A percentile compares a stretch with the other conserved stretches of the same genome.
Evolutionary conservation across 495 filamentous ascomycete species (phyloP).

Genomic region (Penicillium angulare): DNA sequence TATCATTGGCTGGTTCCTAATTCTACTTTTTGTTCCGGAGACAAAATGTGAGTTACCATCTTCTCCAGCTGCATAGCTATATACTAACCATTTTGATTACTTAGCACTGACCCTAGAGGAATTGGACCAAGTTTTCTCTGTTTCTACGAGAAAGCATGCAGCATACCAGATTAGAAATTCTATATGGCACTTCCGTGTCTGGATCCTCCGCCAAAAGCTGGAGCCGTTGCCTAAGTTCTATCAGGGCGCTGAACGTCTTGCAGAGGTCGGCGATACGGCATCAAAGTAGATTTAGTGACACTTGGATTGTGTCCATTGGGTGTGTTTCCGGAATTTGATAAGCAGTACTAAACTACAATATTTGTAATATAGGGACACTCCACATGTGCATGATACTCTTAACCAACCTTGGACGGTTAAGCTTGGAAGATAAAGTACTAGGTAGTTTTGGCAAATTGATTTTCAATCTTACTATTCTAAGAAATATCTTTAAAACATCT

Average conservation of each 20-base stretch:
- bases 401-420: too few species aligned
- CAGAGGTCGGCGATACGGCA: conserved; percentile 31
- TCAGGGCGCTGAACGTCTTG: conserved; percentile 31
- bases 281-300: conserved; percentile 7
- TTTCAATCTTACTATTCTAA: too few species aligned
- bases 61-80: background rate
- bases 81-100: conserved; percentile 1
- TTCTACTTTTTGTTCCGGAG: conserved; percentile 56
- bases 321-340: too few species aligned
- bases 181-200: conserved; percentile 51
- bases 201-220: conserved; percentile 49
- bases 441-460: too few species aligned
- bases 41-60: conserved; percentile 46
- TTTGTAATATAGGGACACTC: too few species aligned
- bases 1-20: conserved; percentile 47
- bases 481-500: too few species aligned
- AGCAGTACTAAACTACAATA: too few species aligned
- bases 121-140: conserved; percentile 53
- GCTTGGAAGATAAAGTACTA: too few species aligned
- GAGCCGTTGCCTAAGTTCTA: conserved; percentile 47
- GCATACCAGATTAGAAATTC: conserved; percentile 46
- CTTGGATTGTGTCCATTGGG: too few species aligned
- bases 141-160: conserved; percentile 49
- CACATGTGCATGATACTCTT: too few species aligned
- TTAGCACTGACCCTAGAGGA: conserved; percentile 50